Evolutionary conservation across 306 rosid species (phyloP).

Genomic region (barrel medic (Medicago truncatula)): MtrunA17r5.0-ANR NC_053045.1:23375501-23376000

Average conservation of each 20-base stretch:
- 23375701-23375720: constrained; percentile 41
- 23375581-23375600: constrained; percentile 5
- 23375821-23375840: too few relatives aligned
- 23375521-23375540: constrained; percentile 53
- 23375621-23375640: constrained; percentile 30
- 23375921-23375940: constrained; percentile 40
- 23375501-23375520: constrained; percentile 61
- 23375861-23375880: constrained; percentile 48
- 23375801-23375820: too few relatives aligned
- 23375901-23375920: constrained; percentile 62
- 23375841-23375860: too few relatives aligned
- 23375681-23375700: constrained; percentile 12
- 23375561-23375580: constrained; percentile 5
- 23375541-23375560: constrained; percentile 46
- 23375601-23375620: constrained; percentile 13
- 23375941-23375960: constrained; percentile 30
- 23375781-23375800: neutral
- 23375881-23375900: constrained; percentile 61
- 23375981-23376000: constrained; percentile 76
- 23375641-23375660: constrained; percentile 33
- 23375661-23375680: neutral
- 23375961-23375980: constrained; percentile 57
- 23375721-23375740: constrained; percentile 45
- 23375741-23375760: constrained; percentile 33
- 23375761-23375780: constrained; percentile 58